phyloP scores from a whole-genome alignment of 768 basidiomycete species.

The Lentinula guzmanii region DNA sequence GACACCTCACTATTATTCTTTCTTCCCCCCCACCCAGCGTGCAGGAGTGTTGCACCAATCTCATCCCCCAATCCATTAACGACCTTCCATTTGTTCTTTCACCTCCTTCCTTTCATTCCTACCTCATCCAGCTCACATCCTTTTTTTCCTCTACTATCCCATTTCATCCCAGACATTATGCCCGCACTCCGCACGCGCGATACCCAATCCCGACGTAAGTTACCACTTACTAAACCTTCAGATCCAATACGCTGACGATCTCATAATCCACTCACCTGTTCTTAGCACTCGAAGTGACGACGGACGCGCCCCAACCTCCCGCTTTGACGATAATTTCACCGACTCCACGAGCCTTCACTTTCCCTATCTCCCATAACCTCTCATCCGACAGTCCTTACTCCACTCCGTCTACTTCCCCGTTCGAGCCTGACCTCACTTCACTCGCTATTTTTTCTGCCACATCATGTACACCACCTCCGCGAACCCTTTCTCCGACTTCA shows the following conservation, averaged over 20 bases:
- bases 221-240: conserved; percentile 2
- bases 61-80: conserved; percentile 21
- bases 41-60: conserved; percentile 27
- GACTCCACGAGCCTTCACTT: conserved; percentile 66
- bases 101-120: conserved; percentile 22
- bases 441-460: conserved; percentile 38
- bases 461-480: conserved; percentile 31
- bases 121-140: conserved; percentile 10
- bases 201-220: conserved; percentile 49
- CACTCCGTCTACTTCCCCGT: conserved; percentile 64
- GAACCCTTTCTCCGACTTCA: conserved; percentile 37
- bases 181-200: conserved; percentile 77
- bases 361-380: conserved; percentile 57
- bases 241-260: background rate
- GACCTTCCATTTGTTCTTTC: conserved; percentile 17
- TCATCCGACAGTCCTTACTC: conserved; percentile 59
- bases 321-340: conserved; percentile 59
- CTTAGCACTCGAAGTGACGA: conserved; percentile 71
- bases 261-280: conserved; percentile 13
- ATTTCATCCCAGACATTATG: conserved; percentile 43
- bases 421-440: conserved; percentile 64
- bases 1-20: conserved; percentile 39
- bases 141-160: conserved; percentile 15
- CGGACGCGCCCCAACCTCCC: conserved; percentile 52
- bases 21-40: conserved; percentile 31